Evolutionary conservation across 2,329 filamentous ascomycete genomes (phyloP).

Genomic region (Neodidymelliopsis sp.): DNA sequence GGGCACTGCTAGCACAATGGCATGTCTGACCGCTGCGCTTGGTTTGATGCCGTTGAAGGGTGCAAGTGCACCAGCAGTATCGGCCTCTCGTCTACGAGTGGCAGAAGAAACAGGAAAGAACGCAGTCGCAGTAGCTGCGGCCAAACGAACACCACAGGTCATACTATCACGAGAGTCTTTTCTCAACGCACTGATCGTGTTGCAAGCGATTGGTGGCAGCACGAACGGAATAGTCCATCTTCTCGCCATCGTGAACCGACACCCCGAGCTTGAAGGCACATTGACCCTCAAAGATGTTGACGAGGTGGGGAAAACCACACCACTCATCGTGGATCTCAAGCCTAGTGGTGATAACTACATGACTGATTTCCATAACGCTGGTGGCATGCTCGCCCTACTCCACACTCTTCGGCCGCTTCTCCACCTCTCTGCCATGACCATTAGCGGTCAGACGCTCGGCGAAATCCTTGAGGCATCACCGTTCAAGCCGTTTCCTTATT

Average conservation of each 20-base stretch:
- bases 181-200: constrained; percentile 55
- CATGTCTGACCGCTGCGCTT: constrained; percentile 60
- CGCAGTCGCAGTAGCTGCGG: constrained; percentile 55
- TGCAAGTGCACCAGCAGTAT: constrained; percentile 62
- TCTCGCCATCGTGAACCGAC: constrained; percentile 58
- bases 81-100: constrained; percentile 59
- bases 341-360: constrained; percentile 85
- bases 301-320: constrained; percentile 77
- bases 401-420: constrained; percentile 82
- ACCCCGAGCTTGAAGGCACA: constrained; percentile 68
- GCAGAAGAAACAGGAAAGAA: constrained; percentile 62
- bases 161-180: constrained; percentile 58
- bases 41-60: constrained; percentile 62
- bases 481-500: constrained; percentile 62
- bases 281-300: constrained; percentile 81
- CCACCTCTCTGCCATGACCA: constrained; percentile 76
- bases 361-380: constrained; percentile 84
- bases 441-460: constrained; percentile 80
- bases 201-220: constrained; percentile 55
- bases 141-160: constrained; percentile 53
- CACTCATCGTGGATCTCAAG: constrained; percentile 82
- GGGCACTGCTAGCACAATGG: constrained; percentile 66
- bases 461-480: constrained; percentile 79
- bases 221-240: constrained; percentile 56
- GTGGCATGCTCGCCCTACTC: constrained; percentile 80